phyloP scores from a whole-genome alignment of 75 land plant species.

The Gnetum montanum region DNA sequence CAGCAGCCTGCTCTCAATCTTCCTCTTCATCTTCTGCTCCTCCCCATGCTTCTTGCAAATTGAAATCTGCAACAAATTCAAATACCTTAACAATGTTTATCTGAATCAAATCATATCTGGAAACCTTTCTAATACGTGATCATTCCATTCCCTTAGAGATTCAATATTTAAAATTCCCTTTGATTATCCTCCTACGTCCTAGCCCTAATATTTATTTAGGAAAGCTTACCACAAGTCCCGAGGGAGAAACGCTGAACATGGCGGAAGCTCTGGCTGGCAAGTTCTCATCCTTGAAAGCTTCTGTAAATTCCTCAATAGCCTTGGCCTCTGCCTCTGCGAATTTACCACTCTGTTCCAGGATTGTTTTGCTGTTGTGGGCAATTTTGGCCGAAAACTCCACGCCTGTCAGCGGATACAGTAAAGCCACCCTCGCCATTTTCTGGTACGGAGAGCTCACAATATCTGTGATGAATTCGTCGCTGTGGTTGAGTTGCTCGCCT shows the following conservation, averaged over 20 bases:
- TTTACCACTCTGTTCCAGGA: constrained; percentile 24
- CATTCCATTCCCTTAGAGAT: too few species aligned
- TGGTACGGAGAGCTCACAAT: constrained; percentile 44
- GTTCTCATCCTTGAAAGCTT: constrained; percentile 40
- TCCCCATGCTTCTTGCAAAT: too few species aligned
- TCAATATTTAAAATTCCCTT: too few species aligned
- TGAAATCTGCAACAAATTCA: too few species aligned
- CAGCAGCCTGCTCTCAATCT: constrained; percentile 43
- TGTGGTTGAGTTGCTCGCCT: constrained; percentile 27
- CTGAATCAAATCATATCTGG: too few species aligned
- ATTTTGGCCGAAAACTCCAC: constrained; percentile 51
- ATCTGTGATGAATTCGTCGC: constrained; percentile 38
- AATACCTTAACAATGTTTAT: too few species aligned
- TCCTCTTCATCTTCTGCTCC: too few species aligned
- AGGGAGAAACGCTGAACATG: constrained; percentile 31
- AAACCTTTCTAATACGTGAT: too few species aligned
- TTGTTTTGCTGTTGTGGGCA: constrained; percentile 35
- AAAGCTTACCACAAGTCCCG: constrained; percentile 5
- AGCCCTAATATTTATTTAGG: background rate
- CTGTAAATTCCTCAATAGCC: constrained; percentile 28
- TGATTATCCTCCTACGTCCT: too few species aligned
- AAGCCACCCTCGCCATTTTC: constrained; percentile 28
- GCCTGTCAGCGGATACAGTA: constrained; percentile 40
- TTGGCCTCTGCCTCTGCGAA: constrained; percentile 33
- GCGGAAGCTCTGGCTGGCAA: constrained; percentile 56